Percentiles rank a stretch among this genome's conserved stretches.
Conservation (phyloP, 2,329 filamentous ascomycete species). For the Hawksworthiomyces lignivorus region DNA sequence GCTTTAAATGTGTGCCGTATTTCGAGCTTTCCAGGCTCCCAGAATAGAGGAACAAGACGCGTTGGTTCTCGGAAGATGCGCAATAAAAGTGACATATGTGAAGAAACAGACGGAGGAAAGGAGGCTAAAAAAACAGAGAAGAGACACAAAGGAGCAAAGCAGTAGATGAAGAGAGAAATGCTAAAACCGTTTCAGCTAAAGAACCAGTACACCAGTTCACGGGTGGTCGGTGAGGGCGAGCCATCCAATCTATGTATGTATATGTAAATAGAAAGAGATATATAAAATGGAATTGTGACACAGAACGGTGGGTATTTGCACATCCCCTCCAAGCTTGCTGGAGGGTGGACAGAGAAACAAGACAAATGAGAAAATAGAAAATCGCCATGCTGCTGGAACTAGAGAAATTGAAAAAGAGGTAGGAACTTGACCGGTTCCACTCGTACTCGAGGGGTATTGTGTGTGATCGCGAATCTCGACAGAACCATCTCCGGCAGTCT, state of each 20-base stretch:
- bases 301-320: conserved; percentile 7
- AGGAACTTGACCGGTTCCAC: background rate
- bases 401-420: conserved; percentile 1
- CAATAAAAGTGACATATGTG: no score
- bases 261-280: no score
- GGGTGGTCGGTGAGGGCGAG: conserved; percentile 3
- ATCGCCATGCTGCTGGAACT: conserved; percentile 9
- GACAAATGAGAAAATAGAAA: conserved; percentile 8
- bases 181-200: background rate
- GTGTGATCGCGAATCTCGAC: background rate
- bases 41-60: no score
- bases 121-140: background rate
- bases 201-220: background rate
- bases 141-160: no score
- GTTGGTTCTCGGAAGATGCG: background rate
- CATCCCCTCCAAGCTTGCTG: no score
- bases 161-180: background rate
- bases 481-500: background rate
- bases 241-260: conserved; percentile 12
- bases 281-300: background rate
- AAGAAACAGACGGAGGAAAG: background rate
- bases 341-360: background rate
- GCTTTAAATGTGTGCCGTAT: no score
- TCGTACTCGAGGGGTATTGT: no score
- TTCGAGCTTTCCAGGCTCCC: no score